phyloP scores from a whole-genome alignment of 2,329 filamentous ascomycete genomes.

The Aspergillus bombycis region DNA sequence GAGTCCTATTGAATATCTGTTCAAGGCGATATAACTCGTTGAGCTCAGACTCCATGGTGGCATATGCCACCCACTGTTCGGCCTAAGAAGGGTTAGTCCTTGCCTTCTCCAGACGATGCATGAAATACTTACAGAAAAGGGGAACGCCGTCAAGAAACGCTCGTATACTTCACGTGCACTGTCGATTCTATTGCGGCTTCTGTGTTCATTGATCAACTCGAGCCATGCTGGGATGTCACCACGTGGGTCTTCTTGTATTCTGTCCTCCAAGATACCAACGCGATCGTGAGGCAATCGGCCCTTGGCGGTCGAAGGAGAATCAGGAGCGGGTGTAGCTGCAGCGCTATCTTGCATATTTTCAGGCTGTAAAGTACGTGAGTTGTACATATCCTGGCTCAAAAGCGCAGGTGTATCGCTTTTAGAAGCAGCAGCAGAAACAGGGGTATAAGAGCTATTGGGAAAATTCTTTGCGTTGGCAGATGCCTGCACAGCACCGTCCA shows the following conservation, averaged over 20 bases:
- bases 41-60: constrained; percentile 84
- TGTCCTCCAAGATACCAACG: constrained; percentile 81
- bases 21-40: constrained; percentile 83
- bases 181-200: constrained; percentile 78
- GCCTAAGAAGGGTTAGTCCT: constrained; percentile 62
- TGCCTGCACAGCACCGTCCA: constrained; percentile 60
- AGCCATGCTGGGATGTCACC: constrained; percentile 94
- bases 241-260: constrained; percentile 87
- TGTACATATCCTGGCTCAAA: constrained; percentile 42
- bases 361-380: constrained; percentile 35
- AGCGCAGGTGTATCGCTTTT: constrained; percentile 44
- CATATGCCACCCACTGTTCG: constrained; percentile 86
- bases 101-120: not conserved
- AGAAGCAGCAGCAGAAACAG: constrained; percentile 47
- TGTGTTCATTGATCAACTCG: constrained; percentile 81
- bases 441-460: constrained; percentile 56
- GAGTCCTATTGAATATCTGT: constrained; percentile 77
- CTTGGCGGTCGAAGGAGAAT: constrained; percentile 49
- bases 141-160: constrained; percentile 85
- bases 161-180: constrained; percentile 80
- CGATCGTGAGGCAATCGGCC: constrained; percentile 71
- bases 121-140: constrained; percentile 76
- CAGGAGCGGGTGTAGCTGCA: constrained; percentile 43
- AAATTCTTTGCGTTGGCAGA: constrained; percentile 50
- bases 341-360: constrained; percentile 41